Base-by-base conservation (phyloP, 2,329 filamentous ascomycete species). In the Paecilomyces variotii region DNA sequence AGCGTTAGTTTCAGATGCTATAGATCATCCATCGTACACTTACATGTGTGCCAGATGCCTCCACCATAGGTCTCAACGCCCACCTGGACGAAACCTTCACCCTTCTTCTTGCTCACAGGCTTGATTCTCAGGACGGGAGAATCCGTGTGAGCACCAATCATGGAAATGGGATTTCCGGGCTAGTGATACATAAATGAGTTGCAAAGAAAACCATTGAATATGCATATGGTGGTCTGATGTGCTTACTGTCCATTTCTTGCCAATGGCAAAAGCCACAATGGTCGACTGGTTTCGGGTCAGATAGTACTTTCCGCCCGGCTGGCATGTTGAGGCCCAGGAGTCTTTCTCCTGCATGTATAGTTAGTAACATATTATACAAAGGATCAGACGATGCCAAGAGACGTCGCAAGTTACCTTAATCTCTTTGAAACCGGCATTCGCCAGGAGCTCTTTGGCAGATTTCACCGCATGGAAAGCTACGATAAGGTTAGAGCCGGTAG, bases 51-150 rank as follows among this genome's bases (percentile, higher is more conserved):
- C 93, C 93, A 97, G 69, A 97, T 87, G 58, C 94, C 94, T 61
- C 94, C 94, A 56, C 94, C 94, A 70, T 99, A 99, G 1, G 91
- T 93, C 80, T 99, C 94, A 56, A 97, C 93, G 56, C 92, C 94
- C 59, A 99, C 87, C 76, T 99, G 94, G 62, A 97, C 77, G 74
- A 94, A 99, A 11, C 93, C 93, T 63, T 89, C 88, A 58, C 84
- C 86, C 69, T 84, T 83, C 78, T 93, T 94, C 78, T 93, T 96
- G 70, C 90, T 96, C 50, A 96, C 87, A 11, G 94, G 94, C 80
- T 99, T 99, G 73, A 99, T 81, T 60, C 93, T 87, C 55, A 99
- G 83, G 66, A 89, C 92, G 4, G 91, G 91, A 10, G 92, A 97
- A 77, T 99, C 94, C 60, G 94, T 97, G 76, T 99, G 93, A 45